Percentiles rank a stretch among this genome's conserved stretches.
These are phyloP conservation scores for Nyssa sinensis DNA, from an alignment of 148 eudicot genomes.

Conservation along the genomic window DNA sequence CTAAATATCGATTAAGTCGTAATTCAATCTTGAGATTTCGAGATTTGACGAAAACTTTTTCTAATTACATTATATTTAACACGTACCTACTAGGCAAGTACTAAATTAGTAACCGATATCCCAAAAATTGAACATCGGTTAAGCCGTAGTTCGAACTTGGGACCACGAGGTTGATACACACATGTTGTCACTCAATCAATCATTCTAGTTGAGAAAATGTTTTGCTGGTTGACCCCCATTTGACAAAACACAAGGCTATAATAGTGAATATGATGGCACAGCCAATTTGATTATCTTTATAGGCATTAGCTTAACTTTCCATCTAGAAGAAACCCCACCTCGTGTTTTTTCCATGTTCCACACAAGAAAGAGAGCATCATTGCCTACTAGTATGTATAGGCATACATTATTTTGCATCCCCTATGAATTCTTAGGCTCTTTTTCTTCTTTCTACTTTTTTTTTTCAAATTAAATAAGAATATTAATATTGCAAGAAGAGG, in stretches of 20 bases:
- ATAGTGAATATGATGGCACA: slow-evolving; percentile 5
- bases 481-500: too few relatives aligned
- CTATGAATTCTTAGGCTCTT: not conserved
- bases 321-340: slow-evolving; percentile 15
- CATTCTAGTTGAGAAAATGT: slow-evolving; percentile 14
- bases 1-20: too few relatives aligned
- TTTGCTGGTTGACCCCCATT: slow-evolving; percentile 4
- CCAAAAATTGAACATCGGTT: too few relatives aligned
- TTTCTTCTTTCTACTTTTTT: not conserved
- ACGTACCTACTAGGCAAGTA: too few relatives aligned
- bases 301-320: not conserved
- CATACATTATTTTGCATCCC: not conserved
- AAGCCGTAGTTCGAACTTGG: too few relatives aligned
- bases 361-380: not conserved
- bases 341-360: not conserved
- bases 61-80: too few relatives aligned
- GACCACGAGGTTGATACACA: not conserved
- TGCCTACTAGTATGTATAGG: slow-evolving; percentile 3
- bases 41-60: too few relatives aligned
- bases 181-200: slow-evolving; percentile 4
- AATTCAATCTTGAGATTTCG: too few relatives aligned
- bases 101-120: too few relatives aligned
- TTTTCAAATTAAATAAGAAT: too few relatives aligned
- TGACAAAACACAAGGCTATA: not conserved
- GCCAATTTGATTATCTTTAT: not conserved